These are phyloP conservation scores for Candida jianshihensis DNA, from an alignment of 805 yeast genomes.

Conservation along the genomic window DNA sequence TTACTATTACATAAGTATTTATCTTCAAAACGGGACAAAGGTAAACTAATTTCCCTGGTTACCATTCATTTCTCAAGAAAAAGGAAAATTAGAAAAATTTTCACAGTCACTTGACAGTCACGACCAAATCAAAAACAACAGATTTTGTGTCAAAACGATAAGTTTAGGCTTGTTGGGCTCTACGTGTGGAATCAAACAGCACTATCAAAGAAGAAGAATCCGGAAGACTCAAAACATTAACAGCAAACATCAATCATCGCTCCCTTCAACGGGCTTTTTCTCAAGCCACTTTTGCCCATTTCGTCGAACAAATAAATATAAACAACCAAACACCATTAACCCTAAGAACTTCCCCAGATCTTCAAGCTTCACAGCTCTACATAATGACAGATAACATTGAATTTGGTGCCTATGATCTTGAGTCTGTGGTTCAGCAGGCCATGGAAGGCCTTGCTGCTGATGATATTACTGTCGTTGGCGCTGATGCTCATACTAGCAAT, in stretches of 20 bases:
- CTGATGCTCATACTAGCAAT: neutral
- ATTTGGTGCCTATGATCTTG: constrained; percentile 27
- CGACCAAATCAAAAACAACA: constrained; percentile 3
- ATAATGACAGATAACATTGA: constrained; percentile 3
- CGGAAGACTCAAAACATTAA: no score
- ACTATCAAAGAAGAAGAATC: no score
- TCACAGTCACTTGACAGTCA: constrained; percentile 28
- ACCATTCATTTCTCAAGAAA: no score
- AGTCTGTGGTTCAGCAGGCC: constrained; percentile 34
- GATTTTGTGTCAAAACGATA: constrained; percentile 5
- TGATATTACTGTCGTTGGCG: neutral
- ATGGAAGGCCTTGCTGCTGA: constrained; percentile 20
- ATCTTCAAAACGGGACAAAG: neutral
- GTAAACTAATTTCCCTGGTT: no score
- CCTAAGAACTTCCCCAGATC: constrained; percentile 1
- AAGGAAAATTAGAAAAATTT: constrained; percentile 15
- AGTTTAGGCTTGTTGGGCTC: neutral
- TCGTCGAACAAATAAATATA: no score
- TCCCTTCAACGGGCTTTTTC: no score
- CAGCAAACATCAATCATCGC: no score
- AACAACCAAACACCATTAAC: neutral
- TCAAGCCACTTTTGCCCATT: no score
- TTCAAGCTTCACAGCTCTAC: neutral
- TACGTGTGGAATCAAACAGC: no score
- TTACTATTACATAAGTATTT: no score